Percentiles rank a stretch among this genome's conserved stretches.
Evolutionary conservation across 1,284 basidiomycete genomes (phyloP).

Genomic region (Uromyces viciae-fabae): DNA sequence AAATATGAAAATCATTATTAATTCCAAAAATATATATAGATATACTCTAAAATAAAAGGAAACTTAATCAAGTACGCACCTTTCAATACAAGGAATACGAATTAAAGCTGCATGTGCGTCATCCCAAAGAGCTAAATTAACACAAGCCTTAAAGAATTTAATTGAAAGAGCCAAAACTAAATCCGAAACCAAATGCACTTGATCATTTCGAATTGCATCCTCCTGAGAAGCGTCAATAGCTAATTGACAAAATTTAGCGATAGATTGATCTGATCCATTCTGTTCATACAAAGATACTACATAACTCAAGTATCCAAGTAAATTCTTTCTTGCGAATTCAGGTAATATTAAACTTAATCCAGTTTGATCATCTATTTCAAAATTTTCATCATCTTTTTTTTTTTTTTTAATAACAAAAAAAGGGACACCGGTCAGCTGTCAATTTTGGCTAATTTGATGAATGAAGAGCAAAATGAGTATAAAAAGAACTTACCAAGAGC

Average conservation of each 20-base stretch:
- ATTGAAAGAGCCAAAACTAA: constrained; percentile 23
- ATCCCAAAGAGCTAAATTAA: constrained; percentile 27
- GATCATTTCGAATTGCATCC: background rate
- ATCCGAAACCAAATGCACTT: background rate
- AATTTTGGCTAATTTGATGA: background rate
- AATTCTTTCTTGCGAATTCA: background rate
- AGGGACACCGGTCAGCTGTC: background rate
- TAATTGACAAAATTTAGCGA: constrained; percentile 37
- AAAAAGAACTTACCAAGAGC: constrained; percentile 65
- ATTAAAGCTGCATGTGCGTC: constrained; percentile 37
- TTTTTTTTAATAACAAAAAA: background rate
- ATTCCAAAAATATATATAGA: background rate
- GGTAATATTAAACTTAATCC: constrained; percentile 22
- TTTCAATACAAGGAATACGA: constrained; percentile 23
- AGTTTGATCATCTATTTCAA: constrained; percentile 39
- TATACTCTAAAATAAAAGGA: background rate
- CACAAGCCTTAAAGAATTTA: constrained; percentile 31
- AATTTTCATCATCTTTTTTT: constrained; percentile 30
- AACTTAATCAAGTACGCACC: constrained; percentile 22
- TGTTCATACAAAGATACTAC: constrained; percentile 23
- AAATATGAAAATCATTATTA: background rate
- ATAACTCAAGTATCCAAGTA: constrained; percentile 20
- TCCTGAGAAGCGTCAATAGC: constrained; percentile 8
- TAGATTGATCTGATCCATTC: constrained; percentile 22
- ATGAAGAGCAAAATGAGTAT: constrained; percentile 50